These are phyloP conservation scores for Gastrolobium bilobum DNA, from an alignment of 306 rosid species.

Conservation along the genomic window DNA sequence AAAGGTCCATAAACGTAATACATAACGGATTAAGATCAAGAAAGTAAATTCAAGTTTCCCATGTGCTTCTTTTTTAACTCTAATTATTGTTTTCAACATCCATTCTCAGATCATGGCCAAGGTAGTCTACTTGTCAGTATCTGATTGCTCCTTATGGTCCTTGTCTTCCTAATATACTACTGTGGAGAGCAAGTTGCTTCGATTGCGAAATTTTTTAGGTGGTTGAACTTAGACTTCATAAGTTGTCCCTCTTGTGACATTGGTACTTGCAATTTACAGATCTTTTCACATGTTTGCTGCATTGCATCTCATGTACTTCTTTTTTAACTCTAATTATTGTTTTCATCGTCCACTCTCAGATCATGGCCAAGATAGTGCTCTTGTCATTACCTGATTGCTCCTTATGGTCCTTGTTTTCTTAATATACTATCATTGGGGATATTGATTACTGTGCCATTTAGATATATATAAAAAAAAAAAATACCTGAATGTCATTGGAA, in stretches of 20 bases:
- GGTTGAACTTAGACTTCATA: not conserved
- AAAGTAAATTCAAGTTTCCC: no score
- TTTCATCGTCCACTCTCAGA: not conserved
- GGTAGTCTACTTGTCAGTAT: not conserved
- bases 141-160: constrained; percentile 10
- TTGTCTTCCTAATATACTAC: not conserved
- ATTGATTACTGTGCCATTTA: no score
- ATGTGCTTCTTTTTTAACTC: not conserved
- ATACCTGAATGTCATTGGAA: no score
- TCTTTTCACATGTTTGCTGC: no score
- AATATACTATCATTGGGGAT: no score
- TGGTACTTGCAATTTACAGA: no score
- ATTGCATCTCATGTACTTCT: not conserved
- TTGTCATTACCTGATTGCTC: not conserved
- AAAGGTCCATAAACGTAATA: not conserved
- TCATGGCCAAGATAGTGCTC: not conserved
- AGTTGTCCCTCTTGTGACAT: not conserved
- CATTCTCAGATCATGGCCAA: not conserved
- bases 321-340: not conserved
- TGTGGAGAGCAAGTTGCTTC: constrained; percentile 5
- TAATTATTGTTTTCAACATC: not conserved
- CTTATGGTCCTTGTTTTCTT: not conserved
- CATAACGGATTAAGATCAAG: not conserved
- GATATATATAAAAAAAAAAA: no score
- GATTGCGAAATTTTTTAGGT: constrained; percentile 10